Percentiles rank a stretch among this genome's conserved stretches.
These are phyloP conservation scores for Kregervanrija fluxuum DNA, from an alignment of 805 yeast genomes.

Conservation along the genomic window DNA sequence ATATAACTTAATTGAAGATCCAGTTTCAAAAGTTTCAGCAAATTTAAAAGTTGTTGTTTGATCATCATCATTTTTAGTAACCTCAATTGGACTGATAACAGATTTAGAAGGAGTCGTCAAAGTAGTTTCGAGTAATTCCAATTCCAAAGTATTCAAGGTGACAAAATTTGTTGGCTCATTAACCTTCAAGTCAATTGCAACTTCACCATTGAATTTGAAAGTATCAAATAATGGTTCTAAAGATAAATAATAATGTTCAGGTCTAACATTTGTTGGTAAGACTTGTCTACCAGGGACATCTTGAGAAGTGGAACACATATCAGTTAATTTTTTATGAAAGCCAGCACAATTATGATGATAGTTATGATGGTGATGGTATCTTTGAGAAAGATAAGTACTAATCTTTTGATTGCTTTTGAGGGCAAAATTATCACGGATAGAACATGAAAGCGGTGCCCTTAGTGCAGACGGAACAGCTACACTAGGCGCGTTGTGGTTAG, in stretches of 20 bases:
- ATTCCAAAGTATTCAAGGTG: constrained; percentile 34
- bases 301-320: background rate
- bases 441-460: too few relatives aligned
- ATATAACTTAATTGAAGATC: constrained; percentile 23
- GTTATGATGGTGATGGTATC: constrained; percentile 3
- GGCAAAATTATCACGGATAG: too few relatives aligned
- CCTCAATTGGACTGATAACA: constrained; percentile 15
- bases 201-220: constrained; percentile 46
- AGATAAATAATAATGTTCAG: constrained; percentile 66
- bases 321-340: constrained; percentile 7
- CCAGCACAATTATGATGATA: background rate
- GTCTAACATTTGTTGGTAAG: constrained; percentile 51
- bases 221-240: constrained; percentile 31
- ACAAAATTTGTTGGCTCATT: constrained; percentile 38
- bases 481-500: too few relatives aligned
- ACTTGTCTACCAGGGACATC: constrained; percentile 22
- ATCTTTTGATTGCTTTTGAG: too few relatives aligned
- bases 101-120: constrained; percentile 12
- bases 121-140: constrained; percentile 19
- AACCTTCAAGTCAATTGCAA: constrained; percentile 43
- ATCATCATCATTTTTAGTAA: constrained; percentile 37
- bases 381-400: too few relatives aligned
- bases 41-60: constrained; percentile 65
- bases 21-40: constrained; percentile 26
- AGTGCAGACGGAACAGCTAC: too few relatives aligned